These are phyloP conservation scores for Bisporella sp. DNA, from an alignment of 2,329 filamentous ascomycete species.

Conservation along the genomic window DNA sequence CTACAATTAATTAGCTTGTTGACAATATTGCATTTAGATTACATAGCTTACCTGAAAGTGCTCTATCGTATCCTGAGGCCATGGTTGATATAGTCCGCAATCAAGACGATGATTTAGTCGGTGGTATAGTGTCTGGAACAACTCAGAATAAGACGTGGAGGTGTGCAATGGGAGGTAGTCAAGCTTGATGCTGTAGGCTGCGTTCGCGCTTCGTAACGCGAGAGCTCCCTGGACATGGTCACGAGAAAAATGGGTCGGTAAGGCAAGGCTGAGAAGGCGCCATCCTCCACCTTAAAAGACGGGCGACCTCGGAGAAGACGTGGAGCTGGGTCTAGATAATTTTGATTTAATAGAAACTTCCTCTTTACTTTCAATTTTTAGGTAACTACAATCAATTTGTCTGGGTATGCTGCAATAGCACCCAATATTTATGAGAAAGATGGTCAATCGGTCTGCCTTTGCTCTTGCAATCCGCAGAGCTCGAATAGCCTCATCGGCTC, in stretches of 20 bases:
- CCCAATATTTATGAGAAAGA: constrained; percentile 4
- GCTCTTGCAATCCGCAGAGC: constrained; percentile 20
- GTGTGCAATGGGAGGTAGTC: constrained; percentile 11
- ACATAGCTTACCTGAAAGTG: constrained; percentile 77
- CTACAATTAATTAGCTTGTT: constrained; percentile 39
- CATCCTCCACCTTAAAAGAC: too few relatives aligned
- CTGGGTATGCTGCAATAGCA: too few relatives aligned
- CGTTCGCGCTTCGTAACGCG: constrained; percentile 22
- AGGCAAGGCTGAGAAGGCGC: constrained; percentile 1
- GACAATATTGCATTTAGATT: constrained; percentile 12
- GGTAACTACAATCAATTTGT: too few relatives aligned
- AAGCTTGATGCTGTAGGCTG: constrained; percentile 17
- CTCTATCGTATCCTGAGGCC: constrained; percentile 98
- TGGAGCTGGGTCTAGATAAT: too few relatives aligned
- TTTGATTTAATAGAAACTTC: too few relatives aligned
- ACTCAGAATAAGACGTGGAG: constrained; percentile 3
- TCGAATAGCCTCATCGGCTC: constrained; percentile 11
- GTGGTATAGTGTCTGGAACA: too few relatives aligned
- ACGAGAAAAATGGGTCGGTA: not conserved
- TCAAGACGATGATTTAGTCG: too few relatives aligned
- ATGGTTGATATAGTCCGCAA: constrained; percentile 38
- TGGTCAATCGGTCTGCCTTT: constrained; percentile 22
- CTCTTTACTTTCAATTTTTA: too few relatives aligned
- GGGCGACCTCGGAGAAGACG: too few relatives aligned
- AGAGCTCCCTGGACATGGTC: constrained; percentile 1